phyloP scores from a whole-genome alignment of 208 protist genomes.

The Leishmania tarentolae region DNA sequence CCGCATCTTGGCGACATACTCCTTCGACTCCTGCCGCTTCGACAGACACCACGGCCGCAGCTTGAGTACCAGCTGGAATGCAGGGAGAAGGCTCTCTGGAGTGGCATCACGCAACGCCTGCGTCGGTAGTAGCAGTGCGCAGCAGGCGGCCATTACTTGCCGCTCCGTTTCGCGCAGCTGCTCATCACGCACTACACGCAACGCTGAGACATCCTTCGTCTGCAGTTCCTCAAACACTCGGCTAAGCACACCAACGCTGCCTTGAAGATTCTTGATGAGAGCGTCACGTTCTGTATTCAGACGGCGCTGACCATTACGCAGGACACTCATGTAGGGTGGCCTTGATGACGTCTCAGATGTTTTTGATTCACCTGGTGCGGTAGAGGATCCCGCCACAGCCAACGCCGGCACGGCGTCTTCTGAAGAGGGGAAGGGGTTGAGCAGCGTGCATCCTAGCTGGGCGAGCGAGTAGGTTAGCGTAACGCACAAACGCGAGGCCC shows the following conservation, averaged over 20 bases:
- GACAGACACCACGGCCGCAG: constrained; percentile 81
- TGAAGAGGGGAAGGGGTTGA: constrained; percentile 25
- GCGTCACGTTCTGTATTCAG: constrained; percentile 70
- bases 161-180: constrained; percentile 72
- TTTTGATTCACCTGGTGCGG: constrained; percentile 9
- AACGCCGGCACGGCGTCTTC: constrained; percentile 7
- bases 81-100: constrained; percentile 47
- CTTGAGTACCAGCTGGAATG: constrained; percentile 69
- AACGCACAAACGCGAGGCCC: constrained; percentile 62
- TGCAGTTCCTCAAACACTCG: constrained; percentile 79
- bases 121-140: constrained; percentile 71
- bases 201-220: constrained; percentile 58
- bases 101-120: constrained; percentile 46
- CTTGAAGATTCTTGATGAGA: constrained; percentile 83
- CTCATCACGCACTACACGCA: constrained; percentile 76
- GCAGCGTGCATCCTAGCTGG: constrained; percentile 72
- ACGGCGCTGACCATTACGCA: constrained; percentile 70
- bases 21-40: constrained; percentile 69
- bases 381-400: neutral
- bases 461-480: constrained; percentile 77
- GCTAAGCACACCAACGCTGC: constrained; percentile 72
- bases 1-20: constrained; percentile 61
- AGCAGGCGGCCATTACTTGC: constrained; percentile 84
- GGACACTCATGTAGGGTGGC: constrained; percentile 49
- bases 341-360: neutral